These are phyloP conservation scores for Quercus cerris DNA, from an alignment of 306 rosid genomes.

Conservation along the genomic window DNA sequence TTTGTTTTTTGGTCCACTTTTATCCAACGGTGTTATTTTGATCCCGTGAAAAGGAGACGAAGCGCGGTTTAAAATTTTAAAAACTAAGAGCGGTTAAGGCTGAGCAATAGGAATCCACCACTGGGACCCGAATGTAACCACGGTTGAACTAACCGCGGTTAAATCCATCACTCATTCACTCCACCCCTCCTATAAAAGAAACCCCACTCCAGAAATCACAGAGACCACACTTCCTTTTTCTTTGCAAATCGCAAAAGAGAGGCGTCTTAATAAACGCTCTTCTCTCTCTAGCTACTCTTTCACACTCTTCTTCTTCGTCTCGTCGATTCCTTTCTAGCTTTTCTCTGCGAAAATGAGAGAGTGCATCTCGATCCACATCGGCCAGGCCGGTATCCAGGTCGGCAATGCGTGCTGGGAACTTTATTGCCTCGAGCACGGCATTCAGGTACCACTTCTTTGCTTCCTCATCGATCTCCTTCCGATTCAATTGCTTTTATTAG, in stretches of 20 bases:
- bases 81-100: background rate
- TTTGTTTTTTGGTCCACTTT: background rate
- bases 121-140: background rate
- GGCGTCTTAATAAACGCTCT: slow-evolving; percentile 64
- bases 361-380: slow-evolving; percentile 67
- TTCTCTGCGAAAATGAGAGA: slow-evolving; percentile 39
- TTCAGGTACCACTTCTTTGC: slow-evolving; percentile 37
- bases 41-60: background rate
- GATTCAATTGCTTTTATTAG: background rate
- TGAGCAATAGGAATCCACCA: background rate
- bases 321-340: background rate
- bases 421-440: slow-evolving; percentile 66
- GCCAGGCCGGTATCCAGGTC: slow-evolving; percentile 70
- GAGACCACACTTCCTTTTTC: background rate
- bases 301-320: too few species aligned
- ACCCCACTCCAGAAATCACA: background rate
- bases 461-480: background rate
- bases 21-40: background rate
- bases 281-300: background rate
- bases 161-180: background rate
- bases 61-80: background rate
- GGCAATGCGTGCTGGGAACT: slow-evolving; percentile 74
- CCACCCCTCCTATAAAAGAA: slow-evolving; percentile 9
- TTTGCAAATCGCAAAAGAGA: background rate
- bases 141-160: slow-evolving; percentile 11